Percentiles rank a stretch among this genome's conserved stretches.
phyloP scores from a whole-genome alignment of 129 eudicot species.

The Tagetes erecta region DNA sequence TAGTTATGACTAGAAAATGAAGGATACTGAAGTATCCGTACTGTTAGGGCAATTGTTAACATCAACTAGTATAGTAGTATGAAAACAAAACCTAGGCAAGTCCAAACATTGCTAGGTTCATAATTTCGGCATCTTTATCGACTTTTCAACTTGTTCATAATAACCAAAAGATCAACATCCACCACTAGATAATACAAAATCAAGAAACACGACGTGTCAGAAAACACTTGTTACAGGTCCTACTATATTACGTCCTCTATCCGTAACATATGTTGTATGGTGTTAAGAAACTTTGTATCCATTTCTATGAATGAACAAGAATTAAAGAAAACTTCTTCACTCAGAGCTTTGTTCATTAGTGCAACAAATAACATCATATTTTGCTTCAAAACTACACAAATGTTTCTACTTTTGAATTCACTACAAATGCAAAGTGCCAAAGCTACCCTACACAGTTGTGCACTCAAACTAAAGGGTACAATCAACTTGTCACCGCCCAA shows the following conservation, averaged over 20 bases:
- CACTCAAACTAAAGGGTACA: constrained; percentile 18
- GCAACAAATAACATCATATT: constrained; percentile 16
- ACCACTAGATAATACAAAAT: constrained; percentile 16
- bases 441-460: constrained; percentile 16
- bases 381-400: constrained; percentile 11
- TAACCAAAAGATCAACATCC: constrained; percentile 31
- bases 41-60: constrained; percentile 35
- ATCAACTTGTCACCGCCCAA: constrained; percentile 25
- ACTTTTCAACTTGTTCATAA: constrained; percentile 30
- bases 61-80: constrained; percentile 29
- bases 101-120: constrained; percentile 30
- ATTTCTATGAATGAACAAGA: not conserved
- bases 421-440: constrained; percentile 19
- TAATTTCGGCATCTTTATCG: constrained; percentile 17
- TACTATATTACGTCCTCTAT: constrained; percentile 9
- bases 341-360: not conserved
- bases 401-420: constrained; percentile 24
- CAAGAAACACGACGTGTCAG: not conserved
- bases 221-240: constrained; percentile 23
- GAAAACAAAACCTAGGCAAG: constrained; percentile 29
- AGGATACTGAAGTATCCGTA: constrained; percentile 31
- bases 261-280: constrained; percentile 5
- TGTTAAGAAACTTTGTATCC: not conserved
- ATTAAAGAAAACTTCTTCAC: not conserved
- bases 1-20: not conserved